phyloP scores from a whole-genome alignment of 2,329 filamentous ascomycete species.

The Plenodomus tracheiphilus region DNA sequence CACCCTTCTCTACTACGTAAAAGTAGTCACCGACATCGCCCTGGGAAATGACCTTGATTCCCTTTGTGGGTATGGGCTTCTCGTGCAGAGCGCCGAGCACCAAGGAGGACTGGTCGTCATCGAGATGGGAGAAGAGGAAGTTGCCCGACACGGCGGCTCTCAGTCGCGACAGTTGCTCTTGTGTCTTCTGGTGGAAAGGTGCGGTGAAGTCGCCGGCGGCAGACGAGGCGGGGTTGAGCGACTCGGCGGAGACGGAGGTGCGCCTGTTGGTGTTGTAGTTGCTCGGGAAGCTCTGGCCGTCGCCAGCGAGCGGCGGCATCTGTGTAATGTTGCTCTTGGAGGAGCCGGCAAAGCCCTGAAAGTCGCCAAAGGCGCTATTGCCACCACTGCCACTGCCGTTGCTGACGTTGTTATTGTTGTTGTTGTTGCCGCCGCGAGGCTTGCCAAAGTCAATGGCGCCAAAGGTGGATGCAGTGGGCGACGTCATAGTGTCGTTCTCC shows the following conservation, averaged over 20 bases:
- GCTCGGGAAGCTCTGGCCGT: constrained; percentile 74
- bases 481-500: constrained; percentile 74
- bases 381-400: constrained; percentile 30
- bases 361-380: constrained; percentile 47
- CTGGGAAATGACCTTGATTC: constrained; percentile 88
- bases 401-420: constrained; percentile 23
- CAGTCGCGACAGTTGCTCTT: constrained; percentile 78
- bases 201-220: constrained; percentile 88
- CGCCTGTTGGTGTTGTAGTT: constrained; percentile 94
- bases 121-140: constrained; percentile 91
- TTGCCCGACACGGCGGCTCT: constrained; percentile 82
- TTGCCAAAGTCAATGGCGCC: constrained; percentile 47
- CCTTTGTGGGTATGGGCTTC: constrained; percentile 92
- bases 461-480: constrained; percentile 64
- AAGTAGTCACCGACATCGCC: constrained; percentile 97
- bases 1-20: constrained; percentile 91
- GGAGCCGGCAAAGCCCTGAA: constrained; percentile 38
- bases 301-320: constrained; percentile 51
- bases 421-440: constrained; percentile 35
- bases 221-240: constrained; percentile 83
- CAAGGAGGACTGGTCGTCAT: constrained; percentile 87
- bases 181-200: constrained; percentile 79
- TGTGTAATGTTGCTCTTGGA: constrained; percentile 42
- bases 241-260: constrained; percentile 96
- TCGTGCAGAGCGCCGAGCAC: constrained; percentile 90